Conservation (phyloP, 768 basidiomycete genomes). For the Termitomyces sp. region DNA sequence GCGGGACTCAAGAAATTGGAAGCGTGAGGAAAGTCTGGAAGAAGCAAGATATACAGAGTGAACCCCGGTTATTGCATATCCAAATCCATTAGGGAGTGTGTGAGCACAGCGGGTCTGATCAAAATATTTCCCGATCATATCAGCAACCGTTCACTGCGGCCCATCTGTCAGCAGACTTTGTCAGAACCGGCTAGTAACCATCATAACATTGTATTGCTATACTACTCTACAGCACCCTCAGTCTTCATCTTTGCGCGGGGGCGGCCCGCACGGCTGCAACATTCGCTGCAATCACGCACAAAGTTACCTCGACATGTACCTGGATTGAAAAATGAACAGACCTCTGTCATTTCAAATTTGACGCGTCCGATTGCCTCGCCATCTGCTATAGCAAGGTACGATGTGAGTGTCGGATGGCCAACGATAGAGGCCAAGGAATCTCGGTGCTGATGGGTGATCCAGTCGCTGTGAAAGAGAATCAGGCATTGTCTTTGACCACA, state of each 20-base stretch:
- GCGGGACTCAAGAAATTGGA: neutral
- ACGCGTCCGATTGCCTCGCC: slow-evolving; percentile 86
- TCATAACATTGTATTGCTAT: neutral
- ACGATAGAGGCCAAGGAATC: slow-evolving; percentile 93
- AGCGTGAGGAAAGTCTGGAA: neutral
- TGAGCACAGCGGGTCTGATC: neutral
- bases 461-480: slow-evolving; percentile 57
- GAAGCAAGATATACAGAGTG: slow-evolving; percentile 1
- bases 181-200: slow-evolving; percentile 3
- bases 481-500: slow-evolving; percentile 6
- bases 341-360: slow-evolving; percentile 96
- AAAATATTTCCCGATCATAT: slow-evolving; percentile 10
- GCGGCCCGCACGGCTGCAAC: slow-evolving; percentile 93
- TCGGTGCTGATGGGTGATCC: slow-evolving; percentile 96
- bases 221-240: slow-evolving; percentile 18
- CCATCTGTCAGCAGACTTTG: slow-evolving; percentile 5
- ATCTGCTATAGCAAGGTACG: slow-evolving; percentile 89
- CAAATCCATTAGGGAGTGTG: slow-evolving; percentile 10
- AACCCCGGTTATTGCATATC: slow-evolving; percentile 10
- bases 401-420: slow-evolving; percentile 80
- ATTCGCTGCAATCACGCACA: slow-evolving; percentile 57
- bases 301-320: slow-evolving; percentile 1
- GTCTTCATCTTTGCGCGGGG: slow-evolving; percentile 85
- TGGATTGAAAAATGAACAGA: slow-evolving; percentile 23
- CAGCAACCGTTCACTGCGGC: neutral